phyloP scores from a whole-genome alignment of 2,329 filamentous ascomycete genomes.

The Daldinia sp. region DNA sequence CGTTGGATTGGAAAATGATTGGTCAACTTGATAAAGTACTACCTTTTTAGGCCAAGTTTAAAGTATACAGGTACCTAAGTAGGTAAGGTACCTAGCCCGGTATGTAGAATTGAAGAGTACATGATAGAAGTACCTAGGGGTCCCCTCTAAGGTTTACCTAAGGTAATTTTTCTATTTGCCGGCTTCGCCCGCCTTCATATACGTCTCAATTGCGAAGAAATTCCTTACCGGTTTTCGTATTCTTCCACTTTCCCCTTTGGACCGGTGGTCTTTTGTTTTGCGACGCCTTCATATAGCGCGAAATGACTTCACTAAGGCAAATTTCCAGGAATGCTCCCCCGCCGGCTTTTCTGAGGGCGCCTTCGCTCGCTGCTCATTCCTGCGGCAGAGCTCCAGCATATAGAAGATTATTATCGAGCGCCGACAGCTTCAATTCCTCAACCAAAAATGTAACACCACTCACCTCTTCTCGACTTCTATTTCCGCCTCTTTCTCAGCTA shows the following conservation, averaged over 20 bases:
- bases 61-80: neutral
- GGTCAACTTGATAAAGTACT: neutral
- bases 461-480: conserved; percentile 41
- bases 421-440: conserved; percentile 42
- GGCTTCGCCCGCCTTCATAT: conserved; percentile 37
- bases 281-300: conserved; percentile 30
- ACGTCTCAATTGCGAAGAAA: conserved; percentile 33
- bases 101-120: neutral
- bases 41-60: conserved; percentile 9
- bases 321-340: conserved; percentile 55
- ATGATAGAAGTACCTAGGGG: neutral
- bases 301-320: conserved; percentile 57
- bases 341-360: conserved; percentile 53
- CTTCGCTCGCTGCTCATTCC: conserved; percentile 50
- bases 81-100: too few relatives aligned
- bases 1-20: conserved; percentile 6
- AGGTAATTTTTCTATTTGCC: conserved; percentile 43
- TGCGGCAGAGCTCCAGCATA: conserved; percentile 58
- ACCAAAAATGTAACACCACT: conserved; percentile 43
- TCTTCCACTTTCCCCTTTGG: conserved; percentile 40
- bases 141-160: conserved; percentile 12
- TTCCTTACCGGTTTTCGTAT: conserved; percentile 36
- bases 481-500: conserved; percentile 50
- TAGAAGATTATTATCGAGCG: conserved; percentile 54
- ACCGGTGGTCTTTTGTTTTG: conserved; percentile 43